A percentile compares a stretch with the other conserved stretches of the same genome.
phyloP scores from a whole-genome alignment of 2,329 filamentous ascomycete genomes.

The Aspergillus carbonarius region DNA sequence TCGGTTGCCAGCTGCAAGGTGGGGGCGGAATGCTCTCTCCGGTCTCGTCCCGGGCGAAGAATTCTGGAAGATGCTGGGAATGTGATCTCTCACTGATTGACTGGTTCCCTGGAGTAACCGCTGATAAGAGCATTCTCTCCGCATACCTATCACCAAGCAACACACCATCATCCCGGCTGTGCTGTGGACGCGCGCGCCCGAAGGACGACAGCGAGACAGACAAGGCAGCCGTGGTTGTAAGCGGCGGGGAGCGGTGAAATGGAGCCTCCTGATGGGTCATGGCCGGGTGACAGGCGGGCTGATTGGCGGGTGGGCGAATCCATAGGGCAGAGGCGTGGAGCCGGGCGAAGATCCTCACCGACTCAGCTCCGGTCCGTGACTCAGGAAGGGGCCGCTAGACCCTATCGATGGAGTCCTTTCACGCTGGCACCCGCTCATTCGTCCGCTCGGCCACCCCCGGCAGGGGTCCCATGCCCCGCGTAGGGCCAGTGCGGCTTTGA shows the following conservation, averaged over 20 bases:
- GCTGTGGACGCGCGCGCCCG: background rate
- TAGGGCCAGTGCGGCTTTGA: background rate
- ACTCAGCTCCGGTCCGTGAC: slow-evolving; percentile 6
- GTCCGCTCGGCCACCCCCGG: slow-evolving; percentile 9
- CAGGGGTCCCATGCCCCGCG: slow-evolving; percentile 1
- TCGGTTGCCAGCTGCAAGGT: background rate
- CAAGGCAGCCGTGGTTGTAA: background rate
- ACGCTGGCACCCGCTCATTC: slow-evolving; percentile 20
- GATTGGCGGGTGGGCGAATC: slow-evolving; percentile 2
- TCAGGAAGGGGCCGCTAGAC: background rate
- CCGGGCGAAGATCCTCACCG: slow-evolving; percentile 10
- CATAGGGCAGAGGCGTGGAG: slow-evolving; percentile 16
- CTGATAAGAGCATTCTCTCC: background rate
- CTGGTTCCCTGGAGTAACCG: background rate
- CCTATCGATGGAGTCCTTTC: slow-evolving; percentile 23
- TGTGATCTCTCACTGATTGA: background rate
- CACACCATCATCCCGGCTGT: background rate
- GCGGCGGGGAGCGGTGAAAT: slow-evolving; percentile 26
- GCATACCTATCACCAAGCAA: background rate
- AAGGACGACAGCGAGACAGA: background rate
- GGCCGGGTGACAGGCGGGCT: background rate
- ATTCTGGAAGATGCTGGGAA: background rate
- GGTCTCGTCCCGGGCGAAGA: background rate
- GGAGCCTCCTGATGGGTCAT: slow-evolving; percentile 9
- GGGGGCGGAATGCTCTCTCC: background rate